Evolutionary conservation across 1,284 basidiomycete species (phyloP).

Genomic region (Anthracocystis walkeri): DNA sequence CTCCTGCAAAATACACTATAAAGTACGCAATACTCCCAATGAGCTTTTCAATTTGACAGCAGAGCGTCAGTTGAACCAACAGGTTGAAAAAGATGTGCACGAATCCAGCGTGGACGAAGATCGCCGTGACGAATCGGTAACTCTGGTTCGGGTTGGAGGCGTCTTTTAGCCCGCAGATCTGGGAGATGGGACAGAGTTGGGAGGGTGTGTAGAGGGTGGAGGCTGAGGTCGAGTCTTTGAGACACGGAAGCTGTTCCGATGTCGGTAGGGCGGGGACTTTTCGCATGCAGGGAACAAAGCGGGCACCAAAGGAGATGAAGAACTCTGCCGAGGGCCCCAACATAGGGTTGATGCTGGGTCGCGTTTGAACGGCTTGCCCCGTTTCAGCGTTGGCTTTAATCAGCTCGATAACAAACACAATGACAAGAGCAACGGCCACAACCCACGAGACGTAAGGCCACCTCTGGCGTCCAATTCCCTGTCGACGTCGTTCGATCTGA

Average conservation of each 20-base stretch:
- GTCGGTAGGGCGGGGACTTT: slow-evolving; percentile 62
- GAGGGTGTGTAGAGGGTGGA: slow-evolving; percentile 59
- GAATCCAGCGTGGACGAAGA: slow-evolving; percentile 90
- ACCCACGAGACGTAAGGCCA: slow-evolving; percentile 77
- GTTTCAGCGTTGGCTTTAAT: slow-evolving; percentile 62
- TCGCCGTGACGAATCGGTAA: slow-evolving; percentile 76
- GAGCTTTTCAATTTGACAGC: slow-evolving; percentile 77
- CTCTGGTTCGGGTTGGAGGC: slow-evolving; percentile 81
- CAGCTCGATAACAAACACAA: slow-evolving; percentile 70
- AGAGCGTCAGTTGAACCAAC: slow-evolving; percentile 83
- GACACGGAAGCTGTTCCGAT: slow-evolving; percentile 75
- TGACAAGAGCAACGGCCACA: slow-evolving; percentile 74
- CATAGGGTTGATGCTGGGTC: slow-evolving; percentile 90
- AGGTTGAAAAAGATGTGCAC: slow-evolving; percentile 87
- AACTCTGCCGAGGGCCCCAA: slow-evolving; percentile 86
- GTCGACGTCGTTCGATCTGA: slow-evolving; percentile 72
- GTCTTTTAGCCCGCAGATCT: slow-evolving; percentile 82
- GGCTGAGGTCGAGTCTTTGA: slow-evolving; percentile 72
- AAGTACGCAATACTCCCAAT: slow-evolving; percentile 81
- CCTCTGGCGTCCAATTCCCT: slow-evolving; percentile 83
- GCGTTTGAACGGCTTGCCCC: slow-evolving; percentile 67
- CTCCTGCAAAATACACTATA: slow-evolving; percentile 86
- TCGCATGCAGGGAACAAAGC: slow-evolving; percentile 92
- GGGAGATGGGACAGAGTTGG: slow-evolving; percentile 79
- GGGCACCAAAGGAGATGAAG: slow-evolving; percentile 85